Base-by-base conservation (phyloP, 768 basidiomycete genomes). In the Kwoniella pini region DNA sequence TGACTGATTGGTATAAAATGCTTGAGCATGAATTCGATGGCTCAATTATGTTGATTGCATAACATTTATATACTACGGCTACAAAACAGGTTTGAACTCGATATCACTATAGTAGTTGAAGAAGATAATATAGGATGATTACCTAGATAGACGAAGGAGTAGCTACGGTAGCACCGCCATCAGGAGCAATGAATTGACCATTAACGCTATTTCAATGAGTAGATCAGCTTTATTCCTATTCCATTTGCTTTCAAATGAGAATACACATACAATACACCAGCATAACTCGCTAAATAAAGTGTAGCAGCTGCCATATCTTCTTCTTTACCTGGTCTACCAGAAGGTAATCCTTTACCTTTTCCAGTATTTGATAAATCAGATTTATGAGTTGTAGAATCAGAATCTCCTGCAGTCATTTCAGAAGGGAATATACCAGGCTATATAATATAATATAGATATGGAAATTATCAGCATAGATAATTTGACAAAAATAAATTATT, bases 261-360 rank as follows among this genome's bases (percentile, higher is more conserved):
- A 17, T 2, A 36, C 7, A 70, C 68, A 64, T 45, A 67, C 68
- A 67, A 70, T 19, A 70, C 68, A 59, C 68, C 68, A 39, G 55
- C 65, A 43, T 67, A 64, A 45, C 54, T 58, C 9, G 65, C 68
- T 21, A 70, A 54, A 42, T 62, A 67, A n/a, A 74, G 52, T 11
- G 65, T 63, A 13, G 61, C 54, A 40, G 69, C 72, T 12, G 72
- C 72, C 72, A 74, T 74, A 54, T 74, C 72, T 22, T 63, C 51
- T 45, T 74, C 72, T 12, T 46, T 42, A 28, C 72, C 72, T 2
- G 72, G 64, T 50, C 72, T 65, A 42, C 69, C 69, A n/a, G 72
- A 57, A 21, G 72, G 72, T 5, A 67, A 46, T 22, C 57, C 53
- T 45, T 71, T 53, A 9, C 71, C 71, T 52, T 68, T 68, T 0